Evolutionary conservation across 345 rosid species (phyloP), one percentile per base, ranked within the genome.

Genomic region (Physaria fendleri): DNA sequence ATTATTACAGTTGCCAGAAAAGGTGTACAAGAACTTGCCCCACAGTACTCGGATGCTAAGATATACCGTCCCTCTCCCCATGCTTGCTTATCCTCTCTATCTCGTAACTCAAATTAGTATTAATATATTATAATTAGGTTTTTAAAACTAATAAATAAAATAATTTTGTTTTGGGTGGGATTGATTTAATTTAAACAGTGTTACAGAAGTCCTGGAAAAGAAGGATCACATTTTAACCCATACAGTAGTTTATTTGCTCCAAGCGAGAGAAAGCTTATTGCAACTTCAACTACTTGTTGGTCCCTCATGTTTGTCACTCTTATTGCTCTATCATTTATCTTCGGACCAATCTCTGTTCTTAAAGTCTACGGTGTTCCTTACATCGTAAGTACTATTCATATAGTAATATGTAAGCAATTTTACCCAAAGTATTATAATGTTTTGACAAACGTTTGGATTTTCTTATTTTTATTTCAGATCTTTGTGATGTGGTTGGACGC

Each of bases 191-290:
- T n/a, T 12, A n/a, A n/a, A 32, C 80, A 92, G 98, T 85, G 87
- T 85, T 18, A 62, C 30, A 68, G 98, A 77, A 83, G 93, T 72
- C 98, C 98, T n/a, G 98, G 98, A 16, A 92, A 92, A 76, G 77
- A 78, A 59, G 98, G 98, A 2, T 92, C 98, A 28, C 98, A 92
- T 51, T 92, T 80, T 79, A 72, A 80, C 46, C 96, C 98, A n/a
- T 53, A 78, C 57, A 82, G 98, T 60, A 64, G 75, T 48, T 54
- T 92, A 62, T 92, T 92, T 56, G 63, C 70, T 2, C 83, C 87
- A 4, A 77, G 66, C 23, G 98, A 92, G 64, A 81, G 85, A 60
- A 79, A 77, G 27, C 82, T 78, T 47, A 75, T 86, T n/a, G 56
- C 76, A 21, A 92, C 79, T 21, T 92, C 98, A 41, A 87, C 91